phyloP scores from a whole-genome alignment of 129 eudicot genomes.

The Helichrysum umbraculigerum region DNA sequence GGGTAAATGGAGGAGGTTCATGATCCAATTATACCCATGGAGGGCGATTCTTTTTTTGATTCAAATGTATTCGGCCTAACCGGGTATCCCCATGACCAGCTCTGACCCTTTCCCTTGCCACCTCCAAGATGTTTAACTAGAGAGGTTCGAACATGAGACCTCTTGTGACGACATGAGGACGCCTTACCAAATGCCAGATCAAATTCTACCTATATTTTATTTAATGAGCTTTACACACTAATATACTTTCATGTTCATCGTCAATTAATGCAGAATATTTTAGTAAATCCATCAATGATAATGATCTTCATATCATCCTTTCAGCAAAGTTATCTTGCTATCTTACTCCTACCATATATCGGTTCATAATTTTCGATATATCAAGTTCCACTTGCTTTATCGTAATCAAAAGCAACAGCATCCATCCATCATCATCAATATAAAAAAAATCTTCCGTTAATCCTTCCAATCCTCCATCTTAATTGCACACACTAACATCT shows the following conservation, averaged over 20 bases:
- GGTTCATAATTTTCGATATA: background rate
- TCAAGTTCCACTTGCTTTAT: background rate
- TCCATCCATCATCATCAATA: slow-evolving; percentile 12
- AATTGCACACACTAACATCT: slow-evolving; percentile 11
- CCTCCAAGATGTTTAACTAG: background rate
- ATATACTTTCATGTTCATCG: background rate
- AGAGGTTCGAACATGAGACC: background rate
- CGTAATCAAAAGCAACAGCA: background rate
- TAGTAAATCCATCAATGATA: background rate
- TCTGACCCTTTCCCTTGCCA: background rate
- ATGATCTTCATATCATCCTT: background rate
- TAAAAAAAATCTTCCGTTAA: background rate
- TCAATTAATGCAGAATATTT: background rate
- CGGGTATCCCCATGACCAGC: background rate
- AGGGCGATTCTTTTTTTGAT: too few species aligned
- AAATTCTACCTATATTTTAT: background rate
- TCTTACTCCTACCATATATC: background rate
- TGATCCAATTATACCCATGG: too few species aligned
- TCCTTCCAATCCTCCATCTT: background rate
- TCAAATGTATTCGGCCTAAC: background rate
- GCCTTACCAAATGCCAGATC: background rate
- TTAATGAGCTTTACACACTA: background rate
- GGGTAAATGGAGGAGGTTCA: background rate
- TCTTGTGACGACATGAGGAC: background rate
- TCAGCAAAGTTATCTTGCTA: background rate